A percentile compares a stretch with the other conserved stretches of the same genome.
phyloP scores from a whole-genome alignment of 305 asterid genomes.

The Nicotiana rustica region DNA sequence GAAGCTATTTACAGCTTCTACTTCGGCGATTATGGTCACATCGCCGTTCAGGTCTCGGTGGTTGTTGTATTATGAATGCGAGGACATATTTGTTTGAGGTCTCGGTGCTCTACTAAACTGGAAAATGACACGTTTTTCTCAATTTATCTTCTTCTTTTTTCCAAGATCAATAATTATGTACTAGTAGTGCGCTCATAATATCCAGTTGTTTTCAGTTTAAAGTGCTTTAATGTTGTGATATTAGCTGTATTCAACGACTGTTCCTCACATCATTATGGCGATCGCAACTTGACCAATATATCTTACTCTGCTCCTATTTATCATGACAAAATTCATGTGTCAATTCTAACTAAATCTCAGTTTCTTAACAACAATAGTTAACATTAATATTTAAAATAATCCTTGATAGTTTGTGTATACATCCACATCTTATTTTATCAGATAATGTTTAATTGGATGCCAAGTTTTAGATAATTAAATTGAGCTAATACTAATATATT shows the following conservation, averaged over 20 bases:
- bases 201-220: background rate
- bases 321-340: background rate
- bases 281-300: background rate
- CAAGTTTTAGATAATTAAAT: background rate
- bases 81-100: background rate
- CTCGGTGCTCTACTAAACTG: background rate
- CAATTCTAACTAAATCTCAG: background rate
- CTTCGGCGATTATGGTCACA: slow-evolving; percentile 93
- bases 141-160: too few species aligned
- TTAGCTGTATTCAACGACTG: slow-evolving; percentile 2
- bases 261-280: background rate
- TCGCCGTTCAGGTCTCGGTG: slow-evolving; percentile 77
- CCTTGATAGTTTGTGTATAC: background rate
- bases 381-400: background rate
- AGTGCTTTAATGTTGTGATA: background rate
- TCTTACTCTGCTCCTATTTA: background rate
- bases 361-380: background rate
- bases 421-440: background rate
- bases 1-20: slow-evolving; percentile 95
- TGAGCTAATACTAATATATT: background rate
- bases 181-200: background rate
- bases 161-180: background rate
- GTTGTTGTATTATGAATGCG: background rate
- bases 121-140: slow-evolving; percentile 16
- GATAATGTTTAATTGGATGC: background rate